A percentile compares a stretch with the other conserved stretches of the same genome.
phyloP scores from a whole-genome alignment of 2,329 filamentous ascomycete species.

The Trichoderma guizhouense region DNA sequence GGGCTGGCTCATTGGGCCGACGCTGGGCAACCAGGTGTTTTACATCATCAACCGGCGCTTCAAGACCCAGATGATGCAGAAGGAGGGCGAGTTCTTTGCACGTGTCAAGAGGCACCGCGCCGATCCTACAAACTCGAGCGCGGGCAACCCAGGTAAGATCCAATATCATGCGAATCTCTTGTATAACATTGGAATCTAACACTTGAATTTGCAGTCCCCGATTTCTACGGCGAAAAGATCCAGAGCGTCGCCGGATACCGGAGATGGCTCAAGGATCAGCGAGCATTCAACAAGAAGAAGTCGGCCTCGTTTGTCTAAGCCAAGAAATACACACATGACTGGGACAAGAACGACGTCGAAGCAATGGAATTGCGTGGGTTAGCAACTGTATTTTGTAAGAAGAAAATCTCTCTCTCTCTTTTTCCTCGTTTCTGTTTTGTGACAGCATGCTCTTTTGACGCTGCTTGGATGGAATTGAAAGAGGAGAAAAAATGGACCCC shows the following conservation, averaged over 20 bases:
- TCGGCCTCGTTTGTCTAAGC: slow-evolving; percentile 60
- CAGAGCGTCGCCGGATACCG: slow-evolving; percentile 87
- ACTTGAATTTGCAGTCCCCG: slow-evolving; percentile 58
- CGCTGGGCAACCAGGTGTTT: slow-evolving; percentile 76
- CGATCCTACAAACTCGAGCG: slow-evolving; percentile 83
- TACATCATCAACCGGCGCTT: slow-evolving; percentile 69
- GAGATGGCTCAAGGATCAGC: slow-evolving; percentile 95
- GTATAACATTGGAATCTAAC: background rate
- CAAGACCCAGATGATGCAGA: slow-evolving; percentile 72
- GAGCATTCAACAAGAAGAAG: slow-evolving; percentile 96
- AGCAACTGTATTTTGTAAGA: background rate
- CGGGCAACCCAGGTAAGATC: slow-evolving; percentile 71
- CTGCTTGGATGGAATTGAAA: slow-evolving; percentile 2
- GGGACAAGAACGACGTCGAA: slow-evolving; percentile 23
- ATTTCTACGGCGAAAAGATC: slow-evolving; percentile 99
- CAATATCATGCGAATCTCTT: background rate
- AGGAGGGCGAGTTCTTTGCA: slow-evolving; percentile 91
- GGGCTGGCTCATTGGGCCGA: slow-evolving; percentile 86
- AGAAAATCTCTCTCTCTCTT: background rate
- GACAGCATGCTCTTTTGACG: background rate
- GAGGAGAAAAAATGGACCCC: slow-evolving; percentile 5
- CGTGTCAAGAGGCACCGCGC: slow-evolving; percentile 90
- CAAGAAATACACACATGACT: slow-evolving; percentile 28
- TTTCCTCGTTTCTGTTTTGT: background rate
- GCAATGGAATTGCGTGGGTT: background rate